A percentile compares a stretch with the other conserved stretches of the same genome.
Conservation (phyloP, 129 eudicot species). For the Tagetes patula region DNA sequence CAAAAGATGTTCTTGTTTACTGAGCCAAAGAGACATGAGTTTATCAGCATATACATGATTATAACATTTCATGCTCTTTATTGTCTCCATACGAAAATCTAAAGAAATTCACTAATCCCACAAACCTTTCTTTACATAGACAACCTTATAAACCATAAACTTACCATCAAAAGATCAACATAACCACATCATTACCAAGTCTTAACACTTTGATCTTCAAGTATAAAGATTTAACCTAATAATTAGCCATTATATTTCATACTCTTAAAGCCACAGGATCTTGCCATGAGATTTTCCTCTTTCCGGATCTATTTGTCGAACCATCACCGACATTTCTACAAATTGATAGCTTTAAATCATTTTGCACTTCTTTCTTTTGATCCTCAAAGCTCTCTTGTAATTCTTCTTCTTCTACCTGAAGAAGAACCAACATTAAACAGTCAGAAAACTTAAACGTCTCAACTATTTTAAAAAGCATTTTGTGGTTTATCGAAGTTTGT, state of each 20-base stretch:
- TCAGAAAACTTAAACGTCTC: neutral
- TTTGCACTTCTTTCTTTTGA: constrained; percentile 43
- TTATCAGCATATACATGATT: constrained; percentile 5
- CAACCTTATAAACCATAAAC: constrained; percentile 23
- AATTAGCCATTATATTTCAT: constrained; percentile 35
- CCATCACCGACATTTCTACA: constrained; percentile 75
- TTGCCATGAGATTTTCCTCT: constrained; percentile 94
- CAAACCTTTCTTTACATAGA: constrained; percentile 39
- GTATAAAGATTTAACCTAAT: constrained; percentile 19
- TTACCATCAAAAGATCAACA: constrained; percentile 30
- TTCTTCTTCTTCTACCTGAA: constrained; percentile 74
- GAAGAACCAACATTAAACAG: neutral
- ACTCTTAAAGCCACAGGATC: constrained; percentile 90
- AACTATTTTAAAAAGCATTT: neutral
- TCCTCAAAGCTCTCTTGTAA: constrained; percentile 43
- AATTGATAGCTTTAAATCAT: constrained; percentile 59
- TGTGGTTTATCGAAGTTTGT: neutral
- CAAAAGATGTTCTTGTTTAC: constrained; percentile 9
- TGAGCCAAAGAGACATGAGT: constrained; percentile 21
- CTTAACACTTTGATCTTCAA: constrained; percentile 20
- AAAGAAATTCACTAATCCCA: constrained; percentile 20
- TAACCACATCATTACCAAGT: constrained; percentile 27
- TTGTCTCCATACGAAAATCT: constrained; percentile 13
- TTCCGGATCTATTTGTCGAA: constrained; percentile 61
- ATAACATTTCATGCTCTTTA: constrained; percentile 19